A percentile compares a stretch with the other conserved stretches of the same genome.
phyloP scores from a whole-genome alignment of 1,284 basidiomycete genomes.

The Amylostereum areolatum region DNA sequence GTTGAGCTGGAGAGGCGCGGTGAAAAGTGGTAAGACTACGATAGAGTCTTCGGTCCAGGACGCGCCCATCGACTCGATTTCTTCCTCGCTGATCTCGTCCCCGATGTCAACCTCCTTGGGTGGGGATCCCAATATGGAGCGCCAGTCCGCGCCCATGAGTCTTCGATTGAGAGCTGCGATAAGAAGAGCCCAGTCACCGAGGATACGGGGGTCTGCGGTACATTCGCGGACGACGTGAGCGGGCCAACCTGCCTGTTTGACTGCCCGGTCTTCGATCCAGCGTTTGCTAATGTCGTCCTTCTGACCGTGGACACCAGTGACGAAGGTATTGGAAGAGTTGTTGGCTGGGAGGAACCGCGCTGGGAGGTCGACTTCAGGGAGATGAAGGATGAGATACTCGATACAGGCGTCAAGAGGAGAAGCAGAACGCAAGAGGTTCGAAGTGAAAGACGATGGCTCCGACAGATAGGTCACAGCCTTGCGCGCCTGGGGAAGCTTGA shows the following conservation, averaged over 20 bases:
- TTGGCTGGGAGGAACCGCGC: constrained; percentile 52
- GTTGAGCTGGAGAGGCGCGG: constrained; percentile 61
- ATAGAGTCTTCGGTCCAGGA: constrained; percentile 27
- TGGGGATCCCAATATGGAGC: constrained; percentile 11
- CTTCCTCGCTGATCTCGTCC: constrained; percentile 43
- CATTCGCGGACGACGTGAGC: constrained; percentile 60
- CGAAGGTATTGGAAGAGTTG: constrained; percentile 66
- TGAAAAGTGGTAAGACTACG: constrained; percentile 52
- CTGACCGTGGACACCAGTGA: constrained; percentile 57
- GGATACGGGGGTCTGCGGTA: constrained; percentile 31
- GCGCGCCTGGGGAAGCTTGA: constrained; percentile 44
- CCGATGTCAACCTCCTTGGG: constrained; percentile 15
- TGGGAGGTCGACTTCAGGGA: constrained; percentile 77
- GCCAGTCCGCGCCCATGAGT: constrained; percentile 37
- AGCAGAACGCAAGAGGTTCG: constrained; percentile 42
- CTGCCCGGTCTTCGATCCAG: constrained; percentile 81
- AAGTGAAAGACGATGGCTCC: constrained; percentile 43
- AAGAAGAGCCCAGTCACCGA: constrained; percentile 46
- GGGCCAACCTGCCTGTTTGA: constrained; percentile 85
- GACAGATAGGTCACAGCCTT: constrained; percentile 48
- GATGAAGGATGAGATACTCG: constrained; percentile 69
- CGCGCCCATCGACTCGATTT: constrained; percentile 69
- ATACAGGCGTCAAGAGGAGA: constrained; percentile 61
- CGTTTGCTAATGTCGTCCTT: constrained; percentile 61
- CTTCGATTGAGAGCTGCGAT: constrained; percentile 42